These are phyloP conservation scores for Melaleuca quinquenervia DNA, from an alignment of 345 rosid genomes.

Conservation along the genomic window DNA sequence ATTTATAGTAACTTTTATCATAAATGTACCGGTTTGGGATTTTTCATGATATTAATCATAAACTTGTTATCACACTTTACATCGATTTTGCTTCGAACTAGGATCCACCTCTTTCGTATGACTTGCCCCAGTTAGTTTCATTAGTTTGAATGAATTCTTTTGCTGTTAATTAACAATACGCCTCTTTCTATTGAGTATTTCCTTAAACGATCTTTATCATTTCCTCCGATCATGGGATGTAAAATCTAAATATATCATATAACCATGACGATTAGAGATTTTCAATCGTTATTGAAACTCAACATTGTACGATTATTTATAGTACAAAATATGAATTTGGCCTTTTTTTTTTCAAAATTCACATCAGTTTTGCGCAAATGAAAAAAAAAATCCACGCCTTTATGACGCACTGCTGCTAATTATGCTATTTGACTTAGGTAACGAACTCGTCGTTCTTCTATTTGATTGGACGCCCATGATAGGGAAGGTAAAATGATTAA, in stretches of 20 bases:
- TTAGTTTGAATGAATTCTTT: no score
- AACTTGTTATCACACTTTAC: no score
- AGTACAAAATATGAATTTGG: rapidly evolving
- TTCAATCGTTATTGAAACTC: not conserved
- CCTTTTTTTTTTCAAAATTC: not conserved
- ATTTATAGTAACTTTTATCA: no score
- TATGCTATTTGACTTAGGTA: not conserved
- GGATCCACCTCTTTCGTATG: no score
- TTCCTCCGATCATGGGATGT: not conserved
- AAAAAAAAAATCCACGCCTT: not conserved
- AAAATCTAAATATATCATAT: not conserved
- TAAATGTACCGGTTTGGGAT: no score
- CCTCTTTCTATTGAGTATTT: not conserved
- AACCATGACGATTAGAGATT: not conserved
- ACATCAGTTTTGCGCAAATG: not conserved
- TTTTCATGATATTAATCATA: no score
- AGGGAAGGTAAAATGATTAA: not conserved
- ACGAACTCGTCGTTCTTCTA: not conserved
- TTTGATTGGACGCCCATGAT: not conserved
- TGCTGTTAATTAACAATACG: not conserved
- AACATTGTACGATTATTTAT: not conserved
- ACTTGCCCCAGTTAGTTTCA: no score
- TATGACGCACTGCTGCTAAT: not conserved
- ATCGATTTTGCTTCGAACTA: no score
- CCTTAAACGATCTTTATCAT: not conserved